phyloP scores from a whole-genome alignment of 2,329 filamentous ascomycete species.

The Xylariaceae sp. region DNA sequence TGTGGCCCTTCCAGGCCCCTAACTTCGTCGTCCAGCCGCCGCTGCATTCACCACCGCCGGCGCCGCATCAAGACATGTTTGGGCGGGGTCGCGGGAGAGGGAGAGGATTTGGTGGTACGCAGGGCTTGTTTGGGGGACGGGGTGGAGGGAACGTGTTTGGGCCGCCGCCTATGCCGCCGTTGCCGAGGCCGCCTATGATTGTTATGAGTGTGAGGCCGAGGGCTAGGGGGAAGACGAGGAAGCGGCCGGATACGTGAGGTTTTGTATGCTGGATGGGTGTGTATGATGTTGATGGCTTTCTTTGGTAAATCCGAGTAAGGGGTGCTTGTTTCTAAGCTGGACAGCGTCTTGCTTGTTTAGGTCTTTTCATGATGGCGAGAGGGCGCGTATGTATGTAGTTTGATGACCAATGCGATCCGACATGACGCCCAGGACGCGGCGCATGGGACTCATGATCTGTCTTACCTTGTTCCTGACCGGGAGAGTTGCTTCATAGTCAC shows the following conservation, averaged over 20 bases:
- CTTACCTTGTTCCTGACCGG: not conserved
- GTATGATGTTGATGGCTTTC: not conserved
- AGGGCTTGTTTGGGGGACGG: slow-evolving; percentile 3
- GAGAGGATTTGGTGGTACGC: slow-evolving; percentile 2
- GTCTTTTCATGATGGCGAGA: not conserved
- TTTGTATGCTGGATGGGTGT: not conserved
- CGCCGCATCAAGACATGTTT: not conserved
- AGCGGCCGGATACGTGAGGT: slow-evolving; percentile 15
- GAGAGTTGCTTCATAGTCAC: not conserved
- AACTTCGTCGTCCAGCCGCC: slow-evolving; percentile 7
- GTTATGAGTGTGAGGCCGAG: not conserved
- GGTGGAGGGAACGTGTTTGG: slow-evolving; percentile 9
- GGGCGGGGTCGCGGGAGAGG: not conserved
- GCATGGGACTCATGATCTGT: not conserved
- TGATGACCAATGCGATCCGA: too few species aligned
- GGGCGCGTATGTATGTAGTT: not conserved
- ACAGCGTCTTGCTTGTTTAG: too few species aligned
- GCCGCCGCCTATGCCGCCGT: slow-evolving; percentile 1
- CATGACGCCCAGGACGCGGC: not conserved
- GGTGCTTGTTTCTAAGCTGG: too few species aligned
- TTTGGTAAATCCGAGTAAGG: not conserved
- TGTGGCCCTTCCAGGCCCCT: slow-evolving; percentile 45
- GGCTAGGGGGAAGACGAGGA: slow-evolving; percentile 23
- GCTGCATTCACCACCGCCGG: slow-evolving; percentile 8
- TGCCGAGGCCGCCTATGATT: slow-evolving; percentile 1